Evolutionary conservation across 2,329 filamentous ascomycete genomes (phyloP), one percentile per base, ranked within the genome.

Genomic region (Aspergillus sp.): DNA sequence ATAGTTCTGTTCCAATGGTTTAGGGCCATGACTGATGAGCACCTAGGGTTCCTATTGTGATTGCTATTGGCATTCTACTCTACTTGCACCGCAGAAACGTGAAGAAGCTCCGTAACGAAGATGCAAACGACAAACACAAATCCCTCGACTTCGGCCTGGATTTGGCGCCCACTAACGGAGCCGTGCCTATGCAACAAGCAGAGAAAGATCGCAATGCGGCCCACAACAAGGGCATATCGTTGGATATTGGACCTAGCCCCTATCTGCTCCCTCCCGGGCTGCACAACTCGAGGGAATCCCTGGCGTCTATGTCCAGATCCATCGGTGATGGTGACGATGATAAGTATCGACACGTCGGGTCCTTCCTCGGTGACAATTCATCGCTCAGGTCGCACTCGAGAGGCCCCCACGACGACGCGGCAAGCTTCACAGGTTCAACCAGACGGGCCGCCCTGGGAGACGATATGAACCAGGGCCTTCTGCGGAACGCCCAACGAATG

Each of bases 91-190:
- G 91, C 55, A 85, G 91, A 74, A 90, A 92, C 70, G 78, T 90
- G 41, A 86, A 84, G 73, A 92, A 87, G 70, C 82, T 92, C 64
- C 82, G 82, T 58, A 79, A 83, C 60, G 95, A 99, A 78, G 95
- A 99, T 78, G 83, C 84, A 17, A 87, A 90, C 64, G 93, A 97
- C 75, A 91, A 91, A 67, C 91, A 96, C 77, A 93, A 90, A 72
- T 95, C 92, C 0, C 84, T 98, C 72, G 95, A 99, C 75, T 99
- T 97, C 73, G 95, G 95, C 38, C 78, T 97, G 71, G 91, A 89
- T 59, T 75, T 80, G 62, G 71, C 39, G 64, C 71, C 58, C 42
- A 65, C 49, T 80, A 36, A 36, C 11, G 71, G 72, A 23, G 72
- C 70, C 42, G 83, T 80, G 82, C 83, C 80, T 25, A 83, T 91